phyloP scores from a whole-genome alignment of 768 basidiomycete genomes.

The Boletus reticulatus region DNA sequence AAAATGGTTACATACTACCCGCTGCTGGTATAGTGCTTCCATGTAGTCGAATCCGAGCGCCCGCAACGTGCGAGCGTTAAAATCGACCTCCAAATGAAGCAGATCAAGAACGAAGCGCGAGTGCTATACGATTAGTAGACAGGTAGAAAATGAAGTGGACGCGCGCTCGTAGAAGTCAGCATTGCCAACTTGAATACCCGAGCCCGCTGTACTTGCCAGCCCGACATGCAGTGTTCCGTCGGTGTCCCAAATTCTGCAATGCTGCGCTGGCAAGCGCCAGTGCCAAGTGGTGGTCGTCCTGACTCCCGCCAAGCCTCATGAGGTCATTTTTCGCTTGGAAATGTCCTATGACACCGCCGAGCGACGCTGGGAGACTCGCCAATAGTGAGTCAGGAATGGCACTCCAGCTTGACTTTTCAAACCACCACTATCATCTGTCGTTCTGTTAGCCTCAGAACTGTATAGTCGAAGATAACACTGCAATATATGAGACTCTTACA shows the following conservation, averaged over 20 bases:
- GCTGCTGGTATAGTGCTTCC: background rate
- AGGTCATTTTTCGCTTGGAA: no score
- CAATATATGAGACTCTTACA: no score
- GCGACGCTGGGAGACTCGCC: no score
- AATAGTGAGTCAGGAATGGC: no score
- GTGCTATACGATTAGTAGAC: background rate
- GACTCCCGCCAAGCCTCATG: no score
- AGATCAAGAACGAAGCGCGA: background rate
- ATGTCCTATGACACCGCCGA: no score
- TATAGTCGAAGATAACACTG: no score
- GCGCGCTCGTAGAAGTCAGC: background rate
- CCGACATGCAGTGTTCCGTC: background rate
- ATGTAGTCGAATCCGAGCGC: background rate
- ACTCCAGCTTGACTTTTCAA: no score
- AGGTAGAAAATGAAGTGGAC: background rate
- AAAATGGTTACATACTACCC: background rate
- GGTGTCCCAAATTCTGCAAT: background rate
- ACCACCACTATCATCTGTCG: no score
- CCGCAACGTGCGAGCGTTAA: background rate
- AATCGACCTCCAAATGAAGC: constrained; percentile 6
- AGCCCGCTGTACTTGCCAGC: no score
- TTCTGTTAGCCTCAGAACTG: no score
- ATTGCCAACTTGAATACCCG: background rate
- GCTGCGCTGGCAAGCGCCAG: background rate
- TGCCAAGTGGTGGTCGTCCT: background rate